Base-by-base conservation (phyloP, 139 green algal genomes). In the Nannochloris sp. region DNA sequence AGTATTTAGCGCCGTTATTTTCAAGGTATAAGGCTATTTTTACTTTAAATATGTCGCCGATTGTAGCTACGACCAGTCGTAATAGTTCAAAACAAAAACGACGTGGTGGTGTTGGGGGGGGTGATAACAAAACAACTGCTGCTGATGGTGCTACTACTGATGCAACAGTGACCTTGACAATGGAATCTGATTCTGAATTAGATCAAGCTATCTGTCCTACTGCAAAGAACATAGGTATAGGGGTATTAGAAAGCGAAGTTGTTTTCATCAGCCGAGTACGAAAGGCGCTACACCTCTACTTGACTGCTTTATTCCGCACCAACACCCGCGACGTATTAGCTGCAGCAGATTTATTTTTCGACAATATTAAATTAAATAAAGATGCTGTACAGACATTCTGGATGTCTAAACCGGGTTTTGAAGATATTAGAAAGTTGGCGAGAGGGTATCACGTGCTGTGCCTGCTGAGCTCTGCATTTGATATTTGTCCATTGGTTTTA, bases 21-120 rank as follows among this genome's bases (percentile, higher is more conserved):
- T 24, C 14, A 9, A 65, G 31, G 29, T 25, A 14, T n/a, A 65
- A 65, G 25, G 6, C 10, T 19, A 14, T 32, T 46, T 65, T 65
- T 55, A 33, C 27, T 23, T 36, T 37, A 10, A 65, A 65, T n/a
- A 65, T 65, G 33, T 55, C 14, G 25, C 32, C 0, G 37, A 62
- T 62, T 27, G 32, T 23, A 37, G 59, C 19, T 13, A 60, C 29
- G 24, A 24, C 27, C 38, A n/a, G 13, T 60, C n/a, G n/a, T n/a
- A n/a, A n/a, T n/a, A n/a, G n/a, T n/a, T n/a, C n/a, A 19, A 65
- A 12, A 9, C 59, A 9, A 54, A 37, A 35, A n/a, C 24, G 33
- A 65, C 54, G 23, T 19, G 24, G 12, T n/a, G 8, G 54, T 19
- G 13, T n/a, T n/a, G n/a, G n/a, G n/a, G n/a, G n/a, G n/a, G n/a